Base-by-base conservation (phyloP, 805 yeast genomes). In the Metschnikowia picachoensis region DNA sequence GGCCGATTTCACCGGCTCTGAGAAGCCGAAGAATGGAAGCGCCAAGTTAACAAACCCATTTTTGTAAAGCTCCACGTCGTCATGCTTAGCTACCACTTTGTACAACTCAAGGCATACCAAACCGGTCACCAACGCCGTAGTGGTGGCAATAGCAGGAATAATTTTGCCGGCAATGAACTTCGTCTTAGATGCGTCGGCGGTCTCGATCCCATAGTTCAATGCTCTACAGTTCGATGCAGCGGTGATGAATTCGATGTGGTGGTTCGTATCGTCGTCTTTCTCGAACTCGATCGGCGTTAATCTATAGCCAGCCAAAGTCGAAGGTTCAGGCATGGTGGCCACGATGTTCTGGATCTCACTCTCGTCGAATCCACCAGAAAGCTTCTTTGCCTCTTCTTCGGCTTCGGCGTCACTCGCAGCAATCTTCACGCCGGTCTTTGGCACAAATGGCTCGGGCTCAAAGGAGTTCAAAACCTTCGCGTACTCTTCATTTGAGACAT, bases 121-220 rank as follows among this genome's bases (percentile, higher is more conserved):
- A 39, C 99, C 99, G 7, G 99, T 88, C 17, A 94, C 99, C 56
- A 91, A 73, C 9, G 97, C 95, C n/a, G 99, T 94, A 1, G 99
- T 94, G 2, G 99, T 94, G 32, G 99, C 99, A 73, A 94, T 94
- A 16, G 99, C 99, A 13, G 99, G 99, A 56, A 94, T 94, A 56
- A 94, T 94, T 68, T 95, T 84, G 39, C 99, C 99, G 7, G 99
- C 99, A 65, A 94, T 92, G 60, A 92, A 89, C 72, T 94, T 94
- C 33, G 99, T 94, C 72, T 86, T 88, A 42, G 83, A 82, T 52
- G 83, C 80, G 61, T 92, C 97, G 32, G 92, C 97, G 11, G 89
- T 73, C 61, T 89, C 96, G 56, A 92, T 90, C 35, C 81, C 78
- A 62, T 92, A 92, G 69, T 90, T 92, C 68, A 82, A 74, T 28